A percentile compares a stretch with the other conserved stretches of the same genome.
phyloP scores from a whole-genome alignment of 805 yeast genomes.

The Isabelozyma heimii region DNA sequence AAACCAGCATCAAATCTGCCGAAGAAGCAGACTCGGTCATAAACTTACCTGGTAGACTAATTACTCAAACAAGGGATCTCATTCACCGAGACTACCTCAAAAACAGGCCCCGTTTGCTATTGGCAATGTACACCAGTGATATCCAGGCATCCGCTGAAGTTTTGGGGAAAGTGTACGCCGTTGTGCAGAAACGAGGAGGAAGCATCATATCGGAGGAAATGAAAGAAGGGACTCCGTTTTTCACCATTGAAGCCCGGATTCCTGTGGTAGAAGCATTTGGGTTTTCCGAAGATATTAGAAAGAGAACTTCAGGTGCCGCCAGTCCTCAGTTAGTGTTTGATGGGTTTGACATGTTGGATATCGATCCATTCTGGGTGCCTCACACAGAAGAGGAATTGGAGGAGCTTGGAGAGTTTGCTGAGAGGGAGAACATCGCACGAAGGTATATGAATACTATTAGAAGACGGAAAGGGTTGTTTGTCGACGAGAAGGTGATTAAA shows the following conservation, averaged over 20 bases:
- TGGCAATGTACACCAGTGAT: conserved; percentile 93
- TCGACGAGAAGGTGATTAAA: conserved; percentile 85
- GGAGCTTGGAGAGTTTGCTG: conserved; percentile 89
- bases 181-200: conserved; percentile 87
- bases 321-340: conserved; percentile 90
- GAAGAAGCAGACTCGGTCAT: conserved; percentile 31
- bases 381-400: conserved; percentile 95
- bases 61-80: conserved; percentile 68
- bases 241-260: conserved; percentile 76
- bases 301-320: conserved; percentile 94
- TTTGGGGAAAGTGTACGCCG: conserved; percentile 92
- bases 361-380: conserved; percentile 99
- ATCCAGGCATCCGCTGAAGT: conserved; percentile 95
- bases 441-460: conserved; percentile 80
- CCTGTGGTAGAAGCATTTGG: conserved; percentile 98
- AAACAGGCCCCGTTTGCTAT: conserved; percentile 85
- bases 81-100: conserved; percentile 69
- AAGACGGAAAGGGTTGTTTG: conserved; percentile 81
- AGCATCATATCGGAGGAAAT: conserved; percentile 84
- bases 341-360: conserved; percentile 82
- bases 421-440: conserved; percentile 87
- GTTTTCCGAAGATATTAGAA: conserved; percentile 90
- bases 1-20: conserved; percentile 16
- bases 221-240: conserved; percentile 98
- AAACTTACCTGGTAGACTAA: conserved; percentile 67